phyloP scores from a whole-genome alignment of 495 filamentous ascomycete species.

The Physcia stellaris region DNA sequence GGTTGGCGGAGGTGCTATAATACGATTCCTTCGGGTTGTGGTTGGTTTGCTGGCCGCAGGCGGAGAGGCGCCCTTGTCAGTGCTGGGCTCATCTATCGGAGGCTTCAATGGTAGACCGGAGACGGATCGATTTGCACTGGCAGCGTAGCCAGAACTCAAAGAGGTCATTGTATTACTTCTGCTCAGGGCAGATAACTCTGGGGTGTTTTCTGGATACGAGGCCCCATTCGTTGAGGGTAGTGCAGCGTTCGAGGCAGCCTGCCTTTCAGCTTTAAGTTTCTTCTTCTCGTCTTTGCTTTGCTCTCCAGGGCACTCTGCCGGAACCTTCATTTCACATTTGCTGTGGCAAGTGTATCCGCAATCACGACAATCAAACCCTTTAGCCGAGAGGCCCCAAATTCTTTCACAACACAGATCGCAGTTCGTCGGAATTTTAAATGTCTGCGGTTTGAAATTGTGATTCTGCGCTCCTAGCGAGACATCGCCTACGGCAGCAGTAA shows the following conservation, averaged over 20 bases:
- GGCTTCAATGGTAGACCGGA: slow-evolving; percentile 34
- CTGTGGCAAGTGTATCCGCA: slow-evolving; percentile 97
- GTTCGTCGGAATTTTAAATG: slow-evolving; percentile 97
- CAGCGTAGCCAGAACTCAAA: slow-evolving; percentile 75
- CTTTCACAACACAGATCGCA: slow-evolving; percentile 93
- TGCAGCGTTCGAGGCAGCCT: slow-evolving; percentile 58
- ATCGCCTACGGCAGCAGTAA: slow-evolving; percentile 76
- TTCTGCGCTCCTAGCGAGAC: slow-evolving; percentile 80
- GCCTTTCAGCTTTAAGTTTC: slow-evolving; percentile 70
- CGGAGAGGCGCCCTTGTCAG: slow-evolving; percentile 12
- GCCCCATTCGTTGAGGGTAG: slow-evolving; percentile 27
- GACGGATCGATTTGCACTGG: slow-evolving; percentile 62
- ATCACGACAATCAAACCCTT: slow-evolving; percentile 88
- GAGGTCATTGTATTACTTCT: slow-evolving; percentile 90
- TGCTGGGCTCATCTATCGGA: slow-evolving; percentile 18
- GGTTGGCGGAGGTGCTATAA: slow-evolving; percentile 77
- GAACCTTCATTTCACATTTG: slow-evolving; percentile 98
- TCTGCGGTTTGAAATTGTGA: slow-evolving; percentile 93
- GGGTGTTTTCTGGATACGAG: slow-evolving; percentile 17
- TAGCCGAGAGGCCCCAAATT: slow-evolving; percentile 91
- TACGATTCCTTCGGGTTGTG: slow-evolving; percentile 42
- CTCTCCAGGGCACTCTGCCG: slow-evolving; percentile 88
- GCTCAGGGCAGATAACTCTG: slow-evolving; percentile 41
- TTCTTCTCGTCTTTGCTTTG: slow-evolving; percentile 88
- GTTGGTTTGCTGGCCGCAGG: slow-evolving; percentile 26